Percentiles rank a stretch among this genome's conserved stretches.
These are phyloP conservation scores for Anisogramma anomala DNA, from an alignment of 2,329 filamentous ascomycete genomes.

Conservation along the genomic window DNA sequence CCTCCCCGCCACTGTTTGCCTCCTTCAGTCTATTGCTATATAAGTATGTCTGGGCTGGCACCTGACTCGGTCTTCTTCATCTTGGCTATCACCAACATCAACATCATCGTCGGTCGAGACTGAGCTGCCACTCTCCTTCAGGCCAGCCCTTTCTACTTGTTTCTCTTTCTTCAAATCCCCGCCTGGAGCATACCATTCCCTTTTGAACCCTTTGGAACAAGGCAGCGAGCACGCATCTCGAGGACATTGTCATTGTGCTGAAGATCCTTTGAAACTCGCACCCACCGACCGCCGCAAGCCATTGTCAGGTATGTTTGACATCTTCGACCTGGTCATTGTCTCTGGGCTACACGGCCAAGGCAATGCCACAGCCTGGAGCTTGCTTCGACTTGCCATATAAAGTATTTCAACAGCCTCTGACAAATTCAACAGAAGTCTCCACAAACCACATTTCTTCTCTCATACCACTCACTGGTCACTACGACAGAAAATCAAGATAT, in stretches of 20 bases:
- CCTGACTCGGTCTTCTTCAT: background rate
- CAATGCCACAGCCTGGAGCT: background rate
- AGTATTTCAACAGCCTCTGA: conserved; percentile 2
- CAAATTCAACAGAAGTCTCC: conserved; percentile 9
- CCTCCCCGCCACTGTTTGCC: conserved; percentile 2
- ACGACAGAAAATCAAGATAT: conserved; percentile 17
- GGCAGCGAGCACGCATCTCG: conserved; percentile 18
- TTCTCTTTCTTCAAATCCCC: conserved; percentile 20
- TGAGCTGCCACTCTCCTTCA: conserved; percentile 26
- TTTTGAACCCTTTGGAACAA: conserved; percentile 19
- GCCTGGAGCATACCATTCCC: conserved; percentile 33
- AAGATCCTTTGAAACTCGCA: conserved; percentile 12
- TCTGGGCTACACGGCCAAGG: background rate
- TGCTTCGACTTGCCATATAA: background rate
- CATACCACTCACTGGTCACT: conserved; percentile 16
- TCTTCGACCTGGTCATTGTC: background rate
- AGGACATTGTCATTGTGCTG: conserved; percentile 14
- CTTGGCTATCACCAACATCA: conserved; percentile 16
- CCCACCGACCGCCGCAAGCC: conserved; percentile 4
- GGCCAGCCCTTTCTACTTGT: conserved; percentile 23
- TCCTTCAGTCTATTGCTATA: conserved; percentile 13
- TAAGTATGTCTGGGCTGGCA: conserved; percentile 15
- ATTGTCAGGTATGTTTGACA: conserved; percentile 5
- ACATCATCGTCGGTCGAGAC: conserved; percentile 19
- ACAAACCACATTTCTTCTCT: conserved; percentile 15